Base-by-base conservation (phyloP, 2,329 filamentous ascomycete genomes). In the Helicocarpus griseus region DNA sequence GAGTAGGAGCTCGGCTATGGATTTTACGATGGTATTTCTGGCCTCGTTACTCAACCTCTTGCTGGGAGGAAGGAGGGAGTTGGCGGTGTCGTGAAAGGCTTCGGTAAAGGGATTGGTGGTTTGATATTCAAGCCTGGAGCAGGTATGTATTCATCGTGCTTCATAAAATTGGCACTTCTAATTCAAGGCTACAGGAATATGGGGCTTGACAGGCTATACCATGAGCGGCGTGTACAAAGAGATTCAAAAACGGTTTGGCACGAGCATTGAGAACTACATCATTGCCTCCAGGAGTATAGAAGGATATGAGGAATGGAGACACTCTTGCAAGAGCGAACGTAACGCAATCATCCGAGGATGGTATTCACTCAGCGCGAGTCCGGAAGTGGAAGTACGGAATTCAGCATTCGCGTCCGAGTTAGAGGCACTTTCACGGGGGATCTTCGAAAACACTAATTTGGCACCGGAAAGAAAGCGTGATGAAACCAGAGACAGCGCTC, bases 221-320 rank as follows among this genome's bases (percentile, higher is more conserved):
- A 85, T 90, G 75, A 87, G 90, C 64, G 89, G 89, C 2, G 75
- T 93, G 1, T 82, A 91, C 60, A 86, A 86, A 38, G 85, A 91
- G 64, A 76, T 93, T 49, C 77, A 83, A 55, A 88, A 85, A 56
- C 69, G 78, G 43, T 85, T 88, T 58, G 81, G 83, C 22, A 81
- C 78, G 41, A 87, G 81, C 55, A 81, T 88, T 17, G 76, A 87
- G 46, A 89, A 87, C 58, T 91, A 91, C 63, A 87, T 94, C 57
- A 80, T 89, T 43, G 80, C 86, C 1, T 86, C 87, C 2, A 77
- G 88, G 43, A 86, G 87, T 46, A 76, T 82, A 0, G 86, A 94
- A 64, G 88, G 89, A 1, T 81, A 81, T 54, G 79, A 83, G 40
- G 86, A 90, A 48, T 76, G 81, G 57, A 69, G 72, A 14, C 62